Base-by-base conservation (phyloP, 148 eudicot species). In the Mesembryanthemum crystallinum region DNA sequence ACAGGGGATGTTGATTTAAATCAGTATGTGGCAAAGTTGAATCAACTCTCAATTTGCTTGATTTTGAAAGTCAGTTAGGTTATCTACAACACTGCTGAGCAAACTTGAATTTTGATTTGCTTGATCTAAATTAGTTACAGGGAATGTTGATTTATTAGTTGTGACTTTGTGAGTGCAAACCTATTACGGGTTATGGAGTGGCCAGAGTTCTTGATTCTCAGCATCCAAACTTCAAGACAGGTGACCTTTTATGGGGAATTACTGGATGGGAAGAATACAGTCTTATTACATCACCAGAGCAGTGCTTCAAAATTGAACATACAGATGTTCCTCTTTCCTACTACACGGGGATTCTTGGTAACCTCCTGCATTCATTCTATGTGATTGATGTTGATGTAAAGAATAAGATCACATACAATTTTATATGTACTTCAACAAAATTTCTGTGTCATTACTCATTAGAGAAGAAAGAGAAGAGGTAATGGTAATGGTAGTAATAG, bases 201-300 rank as follows among this genome's bases (percentile, higher is more conserved):
- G 73, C 89, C 42, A 88, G 67, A 78, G 89, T 90, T 42, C 54
- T 90, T 84, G 91, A 88, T 75, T 86, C 91, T 7, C 70, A 69
- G 9, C 71, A 86, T 82, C 86, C 89, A 37, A 77, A 83, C 9
- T 90, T 83, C 78, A 82, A 86, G 71, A 72, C 74, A 10, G 88
- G 85, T 29, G 91, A 90, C 59, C 61, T 90, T 10, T 71, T 90
- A 8, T 86, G 87, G 89, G 91, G 94, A 68, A 59, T 74, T 0
- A 86, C 89, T 23, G 81, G 87, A 64, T 90, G 88, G 88, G 94
- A 88, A 79, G 91, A 90, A 63, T 90, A 90, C 58, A 88, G 87
- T 67, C 79, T 86, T 42, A 70, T 85, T 39, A 72, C 79, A 21
- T 28, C 76, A 21, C 72, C 82, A 21, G 64, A 78, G 9, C 7